Base-by-base conservation (phyloP, 176 grass and related monocot species). In the Carex myosuroides region DNA sequence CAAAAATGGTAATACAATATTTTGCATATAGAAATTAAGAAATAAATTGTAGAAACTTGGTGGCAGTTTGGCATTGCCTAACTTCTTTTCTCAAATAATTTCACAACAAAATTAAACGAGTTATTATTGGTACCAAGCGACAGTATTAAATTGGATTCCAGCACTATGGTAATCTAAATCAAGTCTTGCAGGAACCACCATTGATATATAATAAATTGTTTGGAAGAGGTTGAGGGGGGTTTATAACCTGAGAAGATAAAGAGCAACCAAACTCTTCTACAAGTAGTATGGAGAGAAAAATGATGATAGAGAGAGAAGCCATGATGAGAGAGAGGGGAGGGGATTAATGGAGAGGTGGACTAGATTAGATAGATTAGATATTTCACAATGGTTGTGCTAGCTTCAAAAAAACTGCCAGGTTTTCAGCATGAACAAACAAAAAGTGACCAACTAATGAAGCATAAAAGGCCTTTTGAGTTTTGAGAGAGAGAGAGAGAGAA, bases 161-260 rank as follows among this genome's bases (percentile, higher is more conserved):
- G 22, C 22, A 24, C 22, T 24, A 24, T 24, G 22, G 22, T 24
- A 24, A 24, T 24, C 22, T 24, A 24, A 24, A 24, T 24, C 22
- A 24, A 24, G 22, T 24, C 22, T 24, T 24, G 22, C 22, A 24
- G 65, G 32, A 26, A 63, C 10, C 21, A 11, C 60, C 9, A 26
- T 63, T 26, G 9, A 63, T 63, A 26, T 63, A 26, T 22, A 63
- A 5, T 37, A 37, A 37, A 37, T 5, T 37, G 35, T 30, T 29
- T 12, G 61, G 10, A 30, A 30, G 24, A 10, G 64, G 30, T 3
- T 3, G 8, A 21, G 48, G 33, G 22, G 64, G 26, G 13, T 2
- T 55, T 44, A 70, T 63, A 42, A 82, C 80, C 80, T 82, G 80
- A 82, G 80, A 82, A 48, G 58, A 48, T 20, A 63, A 46, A 30